A percentile compares a stretch with the other conserved stretches of the same genome.
Evolutionary conservation across 2,329 filamentous ascomycete genomes (phyloP).

Genomic region (Cytospora schulzeri): DNA sequence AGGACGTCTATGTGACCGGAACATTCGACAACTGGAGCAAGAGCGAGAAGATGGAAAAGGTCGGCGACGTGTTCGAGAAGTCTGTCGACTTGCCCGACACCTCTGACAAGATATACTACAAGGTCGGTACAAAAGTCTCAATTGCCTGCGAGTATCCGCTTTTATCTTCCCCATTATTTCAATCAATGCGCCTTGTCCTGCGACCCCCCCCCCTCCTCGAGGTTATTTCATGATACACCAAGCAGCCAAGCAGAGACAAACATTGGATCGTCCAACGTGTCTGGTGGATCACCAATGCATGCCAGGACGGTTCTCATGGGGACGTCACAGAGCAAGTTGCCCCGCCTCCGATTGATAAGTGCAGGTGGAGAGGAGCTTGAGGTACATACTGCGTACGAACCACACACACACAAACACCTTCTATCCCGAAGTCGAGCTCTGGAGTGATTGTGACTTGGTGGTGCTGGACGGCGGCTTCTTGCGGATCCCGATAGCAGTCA

Average conservation of each 20-base stretch:
- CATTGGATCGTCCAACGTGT: conserved; percentile 4
- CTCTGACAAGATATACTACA: conserved; percentile 83
- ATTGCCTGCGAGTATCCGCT: conserved; percentile 20
- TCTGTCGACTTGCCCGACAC: conserved; percentile 70
- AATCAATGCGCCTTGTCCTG: conserved; percentile 10
- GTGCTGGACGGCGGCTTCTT: conserved; percentile 9
- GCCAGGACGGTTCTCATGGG: neutral
- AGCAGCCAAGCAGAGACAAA: conserved; percentile 2
- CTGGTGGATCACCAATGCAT: neutral
- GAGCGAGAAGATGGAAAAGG: conserved; percentile 79
- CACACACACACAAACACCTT: neutral
- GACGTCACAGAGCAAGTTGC: conserved; percentile 8
- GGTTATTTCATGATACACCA: neutral
- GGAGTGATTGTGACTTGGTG: conserved; percentile 2
- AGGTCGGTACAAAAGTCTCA: conserved; percentile 63
- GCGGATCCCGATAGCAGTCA: conserved; percentile 16
- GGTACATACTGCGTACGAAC: neutral
- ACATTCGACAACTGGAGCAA: conserved; percentile 95
- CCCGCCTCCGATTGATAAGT: conserved; percentile 20
- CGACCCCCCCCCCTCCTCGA: neutral
- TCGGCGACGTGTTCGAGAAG: conserved; percentile 72
- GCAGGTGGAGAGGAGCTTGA: conserved; percentile 7
- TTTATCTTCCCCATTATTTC: conserved; percentile 22
- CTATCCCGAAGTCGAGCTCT: conserved; percentile 2
- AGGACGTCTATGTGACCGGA: conserved; percentile 91